These are phyloP conservation scores for Acidiella bohemica DNA, from an alignment of 495 filamentous ascomycete species.

Conservation along the genomic window DNA sequence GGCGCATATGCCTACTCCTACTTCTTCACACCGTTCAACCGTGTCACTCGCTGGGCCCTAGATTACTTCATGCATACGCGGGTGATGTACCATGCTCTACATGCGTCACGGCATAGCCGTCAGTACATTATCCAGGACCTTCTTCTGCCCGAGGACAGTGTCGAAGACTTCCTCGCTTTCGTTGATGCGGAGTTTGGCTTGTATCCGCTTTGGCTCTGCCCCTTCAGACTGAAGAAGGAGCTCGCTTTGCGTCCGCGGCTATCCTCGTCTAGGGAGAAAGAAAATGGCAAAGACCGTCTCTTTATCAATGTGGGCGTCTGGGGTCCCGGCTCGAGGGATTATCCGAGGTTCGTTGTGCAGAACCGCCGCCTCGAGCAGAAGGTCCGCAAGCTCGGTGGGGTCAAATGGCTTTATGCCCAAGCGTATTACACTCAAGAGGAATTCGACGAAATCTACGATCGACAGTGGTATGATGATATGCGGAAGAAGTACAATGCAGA, in stretches of 20 bases:
- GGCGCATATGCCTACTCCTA: constrained; percentile 41
- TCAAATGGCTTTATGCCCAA: constrained; percentile 38
- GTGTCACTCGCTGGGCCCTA: constrained; percentile 42
- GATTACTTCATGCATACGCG: constrained; percentile 52
- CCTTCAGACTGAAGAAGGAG: constrained; percentile 26
- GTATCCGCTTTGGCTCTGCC: constrained; percentile 50
- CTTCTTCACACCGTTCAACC: constrained; percentile 41
- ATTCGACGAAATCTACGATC: constrained; percentile 43
- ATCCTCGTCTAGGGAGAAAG: neutral
- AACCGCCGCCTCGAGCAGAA: constrained; percentile 24
- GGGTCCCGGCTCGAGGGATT: constrained; percentile 19
- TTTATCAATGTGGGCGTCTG: constrained; percentile 23
- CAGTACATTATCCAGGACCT: constrained; percentile 46
- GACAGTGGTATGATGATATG: constrained; percentile 38
- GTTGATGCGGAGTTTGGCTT: constrained; percentile 35
- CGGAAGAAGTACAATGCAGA: constrained; percentile 38
- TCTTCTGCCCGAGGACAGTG: constrained; percentile 39
- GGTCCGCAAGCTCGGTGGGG: constrained; percentile 18
- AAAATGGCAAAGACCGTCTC: neutral
- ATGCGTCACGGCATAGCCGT: constrained; percentile 40
- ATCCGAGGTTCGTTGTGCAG: constrained; percentile 12
- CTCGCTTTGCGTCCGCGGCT: constrained; percentile 9
- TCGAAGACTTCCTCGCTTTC: constrained; percentile 40
- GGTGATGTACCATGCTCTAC: constrained; percentile 48
- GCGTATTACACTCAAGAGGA: constrained; percentile 43